Conservation (phyloP, 441 rosid genomes). For the Arabidopsis lyrata region DNA sequence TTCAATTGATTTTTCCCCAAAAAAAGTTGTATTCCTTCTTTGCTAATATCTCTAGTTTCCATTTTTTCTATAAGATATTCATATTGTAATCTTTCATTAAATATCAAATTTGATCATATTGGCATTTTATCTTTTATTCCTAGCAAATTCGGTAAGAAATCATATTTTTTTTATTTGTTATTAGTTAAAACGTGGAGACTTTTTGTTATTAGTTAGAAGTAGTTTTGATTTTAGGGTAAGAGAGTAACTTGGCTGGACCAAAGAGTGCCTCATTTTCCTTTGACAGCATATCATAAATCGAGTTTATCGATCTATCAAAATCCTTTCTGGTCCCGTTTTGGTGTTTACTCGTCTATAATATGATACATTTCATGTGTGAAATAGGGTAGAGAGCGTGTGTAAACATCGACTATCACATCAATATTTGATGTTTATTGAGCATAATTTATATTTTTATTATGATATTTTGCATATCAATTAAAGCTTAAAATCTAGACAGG, state of each 20-base stretch:
- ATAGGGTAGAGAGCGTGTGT: background rate
- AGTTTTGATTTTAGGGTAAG: too few relatives aligned
- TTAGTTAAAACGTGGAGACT: too few relatives aligned
- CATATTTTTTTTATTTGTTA: too few relatives aligned
- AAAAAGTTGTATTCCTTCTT: too few relatives aligned
- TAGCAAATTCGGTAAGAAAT: too few relatives aligned
- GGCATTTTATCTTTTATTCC: too few relatives aligned
- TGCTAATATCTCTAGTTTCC: too few relatives aligned
- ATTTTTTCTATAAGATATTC: too few relatives aligned
- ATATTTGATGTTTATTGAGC: background rate
- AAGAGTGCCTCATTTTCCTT: slow-evolving; percentile 27
- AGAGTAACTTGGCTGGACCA: slow-evolving; percentile 34
- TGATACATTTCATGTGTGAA: slow-evolving; percentile 9
- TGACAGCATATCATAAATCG: slow-evolving; percentile 12
- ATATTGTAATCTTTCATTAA: too few relatives aligned
- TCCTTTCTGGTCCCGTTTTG: slow-evolving; percentile 35
- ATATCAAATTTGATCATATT: too few relatives aligned
- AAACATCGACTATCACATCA: slow-evolving; percentile 26
- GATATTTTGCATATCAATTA: background rate
- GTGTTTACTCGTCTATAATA: slow-evolving; percentile 29
- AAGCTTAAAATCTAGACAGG: background rate
- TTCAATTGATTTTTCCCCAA: too few relatives aligned
- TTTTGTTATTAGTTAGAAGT: too few relatives aligned
- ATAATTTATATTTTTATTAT: background rate
- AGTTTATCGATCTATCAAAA: slow-evolving; percentile 21